Evolutionary conservation across 805 yeast species (phyloP), one percentile per base, ranked within the genome.

Genomic region (Candida succiphila): DNA sequence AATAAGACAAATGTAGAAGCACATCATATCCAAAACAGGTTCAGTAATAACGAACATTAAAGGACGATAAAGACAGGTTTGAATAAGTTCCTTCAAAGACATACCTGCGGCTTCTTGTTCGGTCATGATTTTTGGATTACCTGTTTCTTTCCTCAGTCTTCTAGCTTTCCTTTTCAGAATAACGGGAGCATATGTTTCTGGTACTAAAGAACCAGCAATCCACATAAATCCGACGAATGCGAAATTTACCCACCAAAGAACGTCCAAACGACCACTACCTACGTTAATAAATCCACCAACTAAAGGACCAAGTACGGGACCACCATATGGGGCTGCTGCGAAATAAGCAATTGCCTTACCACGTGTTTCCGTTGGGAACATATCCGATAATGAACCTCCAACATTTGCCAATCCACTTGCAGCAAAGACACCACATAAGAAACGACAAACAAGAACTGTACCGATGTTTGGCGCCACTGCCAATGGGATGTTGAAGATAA

Each of bases 181-280:
- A 7, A 77, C 85, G 7, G 95, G 95, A 4, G 92, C 83, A 56
- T 78, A 83, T 15, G 96, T 87, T 60, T 87, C 96, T n/a, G 96
- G 96, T 21, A 87, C 71, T 14, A 67, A 45, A 12, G 75, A 53
- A 28, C 77, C 67, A 16, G 69, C 41, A 22, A 86, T 63, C 82
- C 88, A 80, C 77, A 80, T 77, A 4, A 72, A 70, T 41, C 95
- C 96, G 2, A 92, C 83, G 59, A 87, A 84, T 4, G 88, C 94
- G 84, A 87, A 73, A 53, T 86, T 87, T 36, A 85, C 88, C 96
- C 96, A 87, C 42, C 82, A 73, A 50, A 87, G 71, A 25, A 84
- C 54, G 30, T 78, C 87, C 49, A 75, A 67, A 45, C 81, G 63
- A 14, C 67, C 69, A n/a, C 89, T 69, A 38, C 77, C 72, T 32